phyloP scores from a whole-genome alignment of 345 rosid genomes.

The Turnera subulata region DNA sequence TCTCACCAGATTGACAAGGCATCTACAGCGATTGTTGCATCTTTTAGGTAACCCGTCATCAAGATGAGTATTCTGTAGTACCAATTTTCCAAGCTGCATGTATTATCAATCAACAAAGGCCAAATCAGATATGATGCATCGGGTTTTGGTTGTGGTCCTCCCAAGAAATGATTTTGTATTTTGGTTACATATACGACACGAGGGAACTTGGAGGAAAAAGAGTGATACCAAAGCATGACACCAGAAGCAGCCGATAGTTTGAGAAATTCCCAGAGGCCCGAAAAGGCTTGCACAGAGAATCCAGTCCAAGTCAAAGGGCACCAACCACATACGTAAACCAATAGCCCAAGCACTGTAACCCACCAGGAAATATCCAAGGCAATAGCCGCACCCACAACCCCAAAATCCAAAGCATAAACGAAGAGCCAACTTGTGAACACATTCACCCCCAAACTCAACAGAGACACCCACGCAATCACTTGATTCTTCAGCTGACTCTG shows the following conservation, averaged over 20 bases:
- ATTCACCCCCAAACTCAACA: conserved; percentile 47
- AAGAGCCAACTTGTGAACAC: conserved; percentile 58
- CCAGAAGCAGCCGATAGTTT: conserved; percentile 84
- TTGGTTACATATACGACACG: no score
- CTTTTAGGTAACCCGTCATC: conserved; percentile 71
- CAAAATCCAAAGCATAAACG: conserved; percentile 44
- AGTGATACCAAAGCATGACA: conserved; percentile 77
- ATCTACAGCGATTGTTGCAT: conserved; percentile 69
- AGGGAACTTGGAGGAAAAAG: no score
- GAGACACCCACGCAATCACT: conserved; percentile 52
- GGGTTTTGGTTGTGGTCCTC: no score
- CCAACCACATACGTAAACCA: conserved; percentile 50
- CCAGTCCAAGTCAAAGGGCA: conserved; percentile 82
- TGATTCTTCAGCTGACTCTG: conserved; percentile 62
- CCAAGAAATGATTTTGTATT: no score
- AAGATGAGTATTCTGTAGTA: conserved; percentile 65
- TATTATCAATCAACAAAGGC: no score
- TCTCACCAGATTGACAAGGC: conserved; percentile 76
- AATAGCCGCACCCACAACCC: conserved; percentile 50
- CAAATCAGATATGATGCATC: no score
- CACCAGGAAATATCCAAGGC: conserved; percentile 71
- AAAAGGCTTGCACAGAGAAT: conserved; percentile 67
- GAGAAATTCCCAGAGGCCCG: conserved; percentile 66
- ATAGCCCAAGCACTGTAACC: conserved; percentile 41
- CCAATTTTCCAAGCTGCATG: conserved; percentile 82